These are phyloP conservation scores for Aspergillus sclerotialis DNA, from an alignment of 2,329 filamentous ascomycete genomes.

Conservation along the genomic window DNA sequence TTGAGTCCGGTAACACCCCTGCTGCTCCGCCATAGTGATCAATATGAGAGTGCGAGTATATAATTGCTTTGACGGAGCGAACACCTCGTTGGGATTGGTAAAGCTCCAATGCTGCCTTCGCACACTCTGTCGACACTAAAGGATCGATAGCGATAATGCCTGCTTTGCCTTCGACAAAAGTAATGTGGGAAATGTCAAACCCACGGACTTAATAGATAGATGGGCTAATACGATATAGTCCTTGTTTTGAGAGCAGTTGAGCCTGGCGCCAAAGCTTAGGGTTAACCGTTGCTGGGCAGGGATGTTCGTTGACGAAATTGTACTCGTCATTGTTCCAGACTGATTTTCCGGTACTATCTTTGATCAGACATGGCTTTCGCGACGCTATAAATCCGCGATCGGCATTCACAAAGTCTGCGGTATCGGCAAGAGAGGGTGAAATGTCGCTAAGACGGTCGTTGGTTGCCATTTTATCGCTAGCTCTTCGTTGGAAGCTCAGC, in stretches of 20 bases:
- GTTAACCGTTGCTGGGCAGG: slow-evolving; percentile 21
- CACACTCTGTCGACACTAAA: slow-evolving; percentile 31
- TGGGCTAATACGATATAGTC: slow-evolving; percentile 29
- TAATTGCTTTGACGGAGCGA: slow-evolving; percentile 24
- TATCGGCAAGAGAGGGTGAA: no score
- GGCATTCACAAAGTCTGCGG: slow-evolving; percentile 2
- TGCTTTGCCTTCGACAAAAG: slow-evolving; percentile 29
- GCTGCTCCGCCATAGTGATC: slow-evolving; percentile 32
- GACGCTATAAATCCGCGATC: slow-evolving; percentile 16
- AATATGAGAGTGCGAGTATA: slow-evolving; percentile 38
- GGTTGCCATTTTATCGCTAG: no score
- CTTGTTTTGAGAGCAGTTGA: slow-evolving; percentile 23
- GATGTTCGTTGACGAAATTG: slow-evolving; percentile 20
- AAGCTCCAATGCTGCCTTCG: slow-evolving; percentile 24
- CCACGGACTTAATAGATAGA: slow-evolving; percentile 38
- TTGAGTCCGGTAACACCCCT: slow-evolving; percentile 7
- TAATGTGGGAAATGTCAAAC: slow-evolving; percentile 37
- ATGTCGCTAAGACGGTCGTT: no score
- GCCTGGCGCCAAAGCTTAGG: slow-evolving; percentile 31
- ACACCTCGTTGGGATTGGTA: slow-evolving; percentile 21
- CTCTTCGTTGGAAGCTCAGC: no score
- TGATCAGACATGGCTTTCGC: slow-evolving; percentile 13
- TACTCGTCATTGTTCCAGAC: slow-evolving; percentile 28
- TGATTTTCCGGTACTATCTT: slow-evolving; percentile 17
- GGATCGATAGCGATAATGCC: slow-evolving; percentile 36